phyloP scores from a whole-genome alignment of 2,329 filamentous ascomycete genomes.

The Beauveria scarabaeidicola region DNA sequence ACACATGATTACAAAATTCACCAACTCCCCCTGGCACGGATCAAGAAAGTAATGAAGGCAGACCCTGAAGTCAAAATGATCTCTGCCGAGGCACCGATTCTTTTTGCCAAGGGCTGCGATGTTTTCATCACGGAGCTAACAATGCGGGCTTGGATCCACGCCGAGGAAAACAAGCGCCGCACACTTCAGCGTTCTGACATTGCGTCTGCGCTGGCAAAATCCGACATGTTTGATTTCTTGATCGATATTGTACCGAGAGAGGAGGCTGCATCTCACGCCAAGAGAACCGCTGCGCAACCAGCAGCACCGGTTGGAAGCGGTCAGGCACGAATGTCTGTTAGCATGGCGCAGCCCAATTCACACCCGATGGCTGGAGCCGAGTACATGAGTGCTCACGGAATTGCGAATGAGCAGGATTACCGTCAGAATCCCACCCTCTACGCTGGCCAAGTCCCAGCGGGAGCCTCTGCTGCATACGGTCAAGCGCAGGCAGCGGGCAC shows the following conservation, averaged over 20 bases:
- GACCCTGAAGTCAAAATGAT: slow-evolving; percentile 99
- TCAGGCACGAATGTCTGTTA: slow-evolving; percentile 42
- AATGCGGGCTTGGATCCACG: slow-evolving; percentile 99
- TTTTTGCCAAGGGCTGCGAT: slow-evolving; percentile 97
- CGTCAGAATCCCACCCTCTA: slow-evolving; percentile 76
- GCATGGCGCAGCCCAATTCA: slow-evolving; percentile 43
- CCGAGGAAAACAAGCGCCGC: slow-evolving; percentile 95
- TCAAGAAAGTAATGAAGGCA: slow-evolving; percentile 99
- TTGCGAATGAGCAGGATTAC: slow-evolving; percentile 68
- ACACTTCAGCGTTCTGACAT: slow-evolving; percentile 95
- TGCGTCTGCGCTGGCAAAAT: slow-evolving; percentile 89
- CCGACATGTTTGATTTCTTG: slow-evolving; percentile 99
- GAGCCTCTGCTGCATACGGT: slow-evolving; percentile 63
- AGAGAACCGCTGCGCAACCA: slow-evolving; percentile 55
- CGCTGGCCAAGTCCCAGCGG: slow-evolving; percentile 65
- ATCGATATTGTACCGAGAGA: slow-evolving; percentile 98
- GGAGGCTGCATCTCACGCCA: slow-evolving; percentile 78
- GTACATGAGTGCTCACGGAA: slow-evolving; percentile 55
- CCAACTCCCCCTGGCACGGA: slow-evolving; percentile 90
- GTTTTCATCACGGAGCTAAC: slow-evolving; percentile 99
- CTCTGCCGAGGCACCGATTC: slow-evolving; percentile 90
- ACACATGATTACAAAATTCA: slow-evolving; percentile 98
- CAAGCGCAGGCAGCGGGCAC: slow-evolving; percentile 57
- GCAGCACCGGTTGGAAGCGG: slow-evolving; percentile 37
- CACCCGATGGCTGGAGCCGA: slow-evolving; percentile 52